A percentile compares a stretch with the other conserved stretches of the same genome.
These are phyloP conservation scores for Colletotrichum plurivorum DNA, from an alignment of 2,329 filamentous ascomycete genomes.

Conservation along the genomic window DNA sequence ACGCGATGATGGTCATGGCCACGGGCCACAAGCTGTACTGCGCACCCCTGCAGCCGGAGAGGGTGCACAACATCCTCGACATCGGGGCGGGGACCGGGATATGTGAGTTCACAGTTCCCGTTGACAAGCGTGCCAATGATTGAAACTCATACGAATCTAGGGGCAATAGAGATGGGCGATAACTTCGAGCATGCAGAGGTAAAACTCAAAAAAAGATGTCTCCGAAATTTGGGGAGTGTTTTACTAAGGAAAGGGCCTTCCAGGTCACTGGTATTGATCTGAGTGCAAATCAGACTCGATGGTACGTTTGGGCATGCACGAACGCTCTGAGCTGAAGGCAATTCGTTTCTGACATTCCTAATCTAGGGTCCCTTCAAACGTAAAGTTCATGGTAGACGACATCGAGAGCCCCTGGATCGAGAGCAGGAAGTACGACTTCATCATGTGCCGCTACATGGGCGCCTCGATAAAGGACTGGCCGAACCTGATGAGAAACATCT, in stretches of 20 bases:
- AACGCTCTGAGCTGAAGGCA: background rate
- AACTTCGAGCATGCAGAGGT: constrained; percentile 22
- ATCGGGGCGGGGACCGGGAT: constrained; percentile 74
- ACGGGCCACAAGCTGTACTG: constrained; percentile 8
- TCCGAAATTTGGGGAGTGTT: background rate
- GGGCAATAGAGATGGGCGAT: constrained; percentile 26
- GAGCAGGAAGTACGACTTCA: constrained; percentile 50
- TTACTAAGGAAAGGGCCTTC: background rate
- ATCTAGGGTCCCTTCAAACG: constrained; percentile 70
- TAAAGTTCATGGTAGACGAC: constrained; percentile 77
- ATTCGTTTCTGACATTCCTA: background rate
- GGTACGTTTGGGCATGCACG: constrained; percentile 33
- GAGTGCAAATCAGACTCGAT: constrained; percentile 35
- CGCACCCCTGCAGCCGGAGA: constrained; percentile 13
- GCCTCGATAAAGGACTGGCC: constrained; percentile 34
- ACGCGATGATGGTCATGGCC: constrained; percentile 19
- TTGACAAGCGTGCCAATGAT: background rate
- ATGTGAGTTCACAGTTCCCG: constrained; percentile 52
- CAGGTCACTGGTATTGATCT: constrained; percentile 33
- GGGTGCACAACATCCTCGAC: constrained; percentile 62
- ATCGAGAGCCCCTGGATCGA: constrained; percentile 65
- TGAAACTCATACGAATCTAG: background rate
- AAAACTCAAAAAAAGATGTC: background rate
- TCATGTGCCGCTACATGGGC: constrained; percentile 45
- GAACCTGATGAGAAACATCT: constrained; percentile 27